Evolutionary conservation across 192 early-diverging fungal genomes (phyloP).

Genomic region (Podila horticola): DNA sequence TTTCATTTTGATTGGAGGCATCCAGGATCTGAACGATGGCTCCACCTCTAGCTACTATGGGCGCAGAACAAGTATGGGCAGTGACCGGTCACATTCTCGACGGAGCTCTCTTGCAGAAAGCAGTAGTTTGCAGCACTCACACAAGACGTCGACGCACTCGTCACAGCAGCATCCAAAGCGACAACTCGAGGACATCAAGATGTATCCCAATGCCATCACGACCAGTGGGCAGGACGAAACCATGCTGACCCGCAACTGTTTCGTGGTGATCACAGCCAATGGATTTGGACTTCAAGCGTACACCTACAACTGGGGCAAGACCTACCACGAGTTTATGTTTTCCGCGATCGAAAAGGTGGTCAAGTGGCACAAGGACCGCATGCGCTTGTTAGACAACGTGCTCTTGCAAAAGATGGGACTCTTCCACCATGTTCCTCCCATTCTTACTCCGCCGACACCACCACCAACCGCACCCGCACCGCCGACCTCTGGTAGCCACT

Average conservation of each 20-base stretch:
- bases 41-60: slow-evolving; percentile 32
- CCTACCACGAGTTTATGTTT: slow-evolving; percentile 59
- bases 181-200: slow-evolving; percentile 54
- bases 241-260: slow-evolving; percentile 50
- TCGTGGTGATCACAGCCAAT: slow-evolving; percentile 60
- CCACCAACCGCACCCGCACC: slow-evolving; percentile 1
- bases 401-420: slow-evolving; percentile 71
- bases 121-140: slow-evolving; percentile 45
- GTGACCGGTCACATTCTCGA: slow-evolving; percentile 50
- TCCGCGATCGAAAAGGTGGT: slow-evolving; percentile 49
- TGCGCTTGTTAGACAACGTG: slow-evolving; percentile 59
- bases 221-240: slow-evolving; percentile 24
- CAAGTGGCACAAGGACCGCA: slow-evolving; percentile 60
- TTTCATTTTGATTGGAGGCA: slow-evolving; percentile 60
- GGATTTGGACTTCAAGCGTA: slow-evolving; percentile 53
- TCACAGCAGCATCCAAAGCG: slow-evolving; percentile 31
- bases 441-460: slow-evolving; percentile 15
- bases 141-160: slow-evolving; percentile 60
- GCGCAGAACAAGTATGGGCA: slow-evolving; percentile 58
- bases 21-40: slow-evolving; percentile 56
- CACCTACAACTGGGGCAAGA: slow-evolving; percentile 63
- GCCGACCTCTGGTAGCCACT: not conserved
- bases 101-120: slow-evolving; percentile 44
- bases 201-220: slow-evolving; percentile 43
- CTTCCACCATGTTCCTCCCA: slow-evolving; percentile 62